A percentile compares a stretch with the other conserved stretches of the same genome.
Evolutionary conservation across 2,329 filamentous ascomycete genomes (phyloP).

Genomic region (Cytospora mali): DNA sequence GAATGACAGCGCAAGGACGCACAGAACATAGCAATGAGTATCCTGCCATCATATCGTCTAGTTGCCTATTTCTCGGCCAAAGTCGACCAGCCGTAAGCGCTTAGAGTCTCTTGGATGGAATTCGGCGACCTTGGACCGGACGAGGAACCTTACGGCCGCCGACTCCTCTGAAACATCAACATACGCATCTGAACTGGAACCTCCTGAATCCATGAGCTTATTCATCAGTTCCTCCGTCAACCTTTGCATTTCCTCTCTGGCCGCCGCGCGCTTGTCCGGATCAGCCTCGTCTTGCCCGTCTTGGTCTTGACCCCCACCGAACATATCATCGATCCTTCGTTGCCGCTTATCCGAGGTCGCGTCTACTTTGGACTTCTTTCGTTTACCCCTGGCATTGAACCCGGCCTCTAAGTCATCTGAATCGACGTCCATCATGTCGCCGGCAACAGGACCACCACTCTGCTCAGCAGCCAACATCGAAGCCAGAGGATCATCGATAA

Average conservation of each 20-base stretch:
- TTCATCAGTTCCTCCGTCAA: constrained; percentile 65
- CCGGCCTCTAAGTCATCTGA: constrained; percentile 60
- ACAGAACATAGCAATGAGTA: constrained; percentile 2
- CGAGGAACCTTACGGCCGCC: constrained; percentile 64
- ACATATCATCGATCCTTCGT: constrained; percentile 65
- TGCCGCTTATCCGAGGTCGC: constrained; percentile 53
- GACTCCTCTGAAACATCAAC: constrained; percentile 62
- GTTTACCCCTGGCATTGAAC: constrained; percentile 62
- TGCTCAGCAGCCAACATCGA: constrained; percentile 81
- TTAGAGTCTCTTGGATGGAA: constrained; percentile 67
- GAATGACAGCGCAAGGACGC: constrained; percentile 20
- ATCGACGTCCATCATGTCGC: constrained; percentile 69
- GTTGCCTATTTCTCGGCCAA: constrained; percentile 64
- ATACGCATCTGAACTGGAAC: constrained; percentile 59
- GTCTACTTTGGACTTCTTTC: constrained; percentile 49
- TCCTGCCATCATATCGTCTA: constrained; percentile 35
- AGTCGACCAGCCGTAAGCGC: constrained; percentile 62
- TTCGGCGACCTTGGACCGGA: constrained; percentile 66
- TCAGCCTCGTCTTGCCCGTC: constrained; percentile 37
- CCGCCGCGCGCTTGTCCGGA: constrained; percentile 52
- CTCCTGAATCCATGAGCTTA: constrained; percentile 55
- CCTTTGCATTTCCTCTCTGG: constrained; percentile 59
- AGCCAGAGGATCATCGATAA: constrained; percentile 72
- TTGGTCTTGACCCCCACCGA: constrained; percentile 45
- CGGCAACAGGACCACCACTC: constrained; percentile 79